Evolutionary conservation across 2,329 filamentous ascomycete genomes (phyloP), one percentile per base, ranked within the genome.

Genomic region (Claviceps quebecensis): DNA sequence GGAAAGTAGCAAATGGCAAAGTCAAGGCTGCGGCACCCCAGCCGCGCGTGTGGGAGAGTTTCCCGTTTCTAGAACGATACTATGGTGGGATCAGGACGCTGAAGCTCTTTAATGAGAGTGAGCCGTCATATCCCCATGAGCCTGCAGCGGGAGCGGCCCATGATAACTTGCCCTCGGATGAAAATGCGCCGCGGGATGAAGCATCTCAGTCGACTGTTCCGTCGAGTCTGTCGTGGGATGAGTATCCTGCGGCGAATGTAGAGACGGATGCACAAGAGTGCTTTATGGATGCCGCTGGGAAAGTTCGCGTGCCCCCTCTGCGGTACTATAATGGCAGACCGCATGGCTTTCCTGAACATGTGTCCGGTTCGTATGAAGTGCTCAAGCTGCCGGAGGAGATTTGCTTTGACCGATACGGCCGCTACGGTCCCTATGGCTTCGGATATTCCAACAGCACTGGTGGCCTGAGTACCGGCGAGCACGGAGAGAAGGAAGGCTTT

Each of bases 331-430:
- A 83, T 11, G 91, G 91, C 3, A 78, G 93, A 2, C 86, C 89
- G 0, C 75, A 78, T 53, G 91, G 90, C 1, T 94, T 95, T 64
- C 93, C 93, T 0, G 80, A 93, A 47, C 79, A 88, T 53, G 79
- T 87, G 2, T 78, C 91, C 61, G 93, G 93, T n/a, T 95, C 88
- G 0, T 90, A 95, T 60, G 81, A 89, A 9, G 66, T 91, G 41
- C 68, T 97, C 13, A 84, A 82, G 0, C 71, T 97, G 38, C 80
- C 85, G 17, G 80, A 94, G 57, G 84, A 95, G 60, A 79, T 96
- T 46, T 98, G 93, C 69, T 96, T 95, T 62, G 93, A 98, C 58
- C 78, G 93, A 2, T 95, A 87, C 63, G 91, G 91, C 3, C 79
- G 89, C 56, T 79, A 93, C 34, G 90, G 87, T 0, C 86, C 91